Evolutionary conservation across 2,329 filamentous ascomycete genomes (phyloP).

Genomic region (Aspergillus uvarum): DNA sequence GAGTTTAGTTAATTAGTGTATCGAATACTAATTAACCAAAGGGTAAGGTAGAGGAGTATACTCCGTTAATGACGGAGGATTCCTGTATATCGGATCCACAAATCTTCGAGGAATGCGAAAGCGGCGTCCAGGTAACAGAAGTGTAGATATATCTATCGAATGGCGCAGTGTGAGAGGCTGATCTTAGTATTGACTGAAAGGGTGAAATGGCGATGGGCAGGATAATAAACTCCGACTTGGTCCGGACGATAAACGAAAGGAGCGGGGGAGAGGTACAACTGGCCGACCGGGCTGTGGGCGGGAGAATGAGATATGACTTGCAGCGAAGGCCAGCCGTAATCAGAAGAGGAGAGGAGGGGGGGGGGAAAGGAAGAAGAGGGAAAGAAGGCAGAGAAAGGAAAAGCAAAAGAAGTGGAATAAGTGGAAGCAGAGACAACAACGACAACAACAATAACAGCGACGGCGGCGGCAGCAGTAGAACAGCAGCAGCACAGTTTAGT

Average conservation of each 20-base stretch:
- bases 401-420: constrained; percentile 4
- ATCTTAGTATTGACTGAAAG: neutral
- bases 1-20: neutral
- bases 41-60: constrained; percentile 6
- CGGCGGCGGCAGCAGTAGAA: too few species aligned
- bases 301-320: constrained; percentile 15
- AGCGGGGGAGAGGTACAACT: constrained; percentile 9
- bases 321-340: constrained; percentile 10
- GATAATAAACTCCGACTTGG: constrained; percentile 17
- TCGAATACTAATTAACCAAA: too few species aligned
- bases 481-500: neutral
- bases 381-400: constrained; percentile 5
- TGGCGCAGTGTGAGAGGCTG: too few species aligned
- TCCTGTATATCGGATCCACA: neutral
- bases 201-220: neutral
- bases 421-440: neutral
- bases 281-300: constrained; percentile 15
- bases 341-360: neutral
- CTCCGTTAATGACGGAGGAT: constrained; percentile 1
- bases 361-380: neutral
- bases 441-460: too few species aligned
- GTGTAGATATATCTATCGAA: neutral
- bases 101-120: neutral
- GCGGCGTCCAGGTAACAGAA: neutral
- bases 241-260: constrained; percentile 5